These are phyloP conservation scores for Dittrichia graveolens DNA, from an alignment of 129 eudicot species.

Conservation along the genomic window DNA sequence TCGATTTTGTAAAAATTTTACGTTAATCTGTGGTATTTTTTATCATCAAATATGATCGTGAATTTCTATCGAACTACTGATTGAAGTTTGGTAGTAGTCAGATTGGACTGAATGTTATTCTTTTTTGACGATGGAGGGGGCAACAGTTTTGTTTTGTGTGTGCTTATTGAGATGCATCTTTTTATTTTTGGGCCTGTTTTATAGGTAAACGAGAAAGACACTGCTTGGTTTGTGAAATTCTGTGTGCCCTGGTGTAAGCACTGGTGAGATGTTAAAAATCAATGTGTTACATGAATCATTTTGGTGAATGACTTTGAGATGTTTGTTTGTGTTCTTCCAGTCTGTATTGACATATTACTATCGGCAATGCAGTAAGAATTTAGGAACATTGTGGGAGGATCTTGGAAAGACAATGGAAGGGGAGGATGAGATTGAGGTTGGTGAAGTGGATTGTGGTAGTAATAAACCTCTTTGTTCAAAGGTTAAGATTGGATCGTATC, in stretches of 20 bases:
- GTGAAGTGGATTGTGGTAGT: slow-evolving; percentile 89
- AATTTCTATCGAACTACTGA: background rate
- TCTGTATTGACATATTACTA: background rate
- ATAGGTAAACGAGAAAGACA: slow-evolving; percentile 92
- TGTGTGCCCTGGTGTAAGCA: slow-evolving; percentile 99
- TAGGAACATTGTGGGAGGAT: slow-evolving; percentile 94
- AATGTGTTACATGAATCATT: slow-evolving; percentile 2
- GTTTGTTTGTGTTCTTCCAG: slow-evolving; percentile 5
- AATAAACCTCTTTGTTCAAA: slow-evolving; percentile 76
- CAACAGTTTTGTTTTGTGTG: background rate
- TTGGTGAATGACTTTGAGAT: background rate
- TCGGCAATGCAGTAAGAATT: slow-evolving; percentile 55
- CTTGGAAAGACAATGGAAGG: slow-evolving; percentile 92
- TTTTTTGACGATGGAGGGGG: background rate
- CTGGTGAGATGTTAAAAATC: slow-evolving; percentile 53
- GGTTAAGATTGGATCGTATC: slow-evolving; percentile 90
- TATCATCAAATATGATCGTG: slow-evolving; percentile 1
- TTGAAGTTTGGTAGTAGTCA: slow-evolving; percentile 3
- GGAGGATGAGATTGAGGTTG: slow-evolving; percentile 94
- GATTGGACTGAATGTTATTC: background rate
- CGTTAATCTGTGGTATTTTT: background rate
- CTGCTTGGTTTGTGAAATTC: slow-evolving; percentile 97
- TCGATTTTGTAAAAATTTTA: background rate
- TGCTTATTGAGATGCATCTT: background rate
- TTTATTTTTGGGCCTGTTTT: slow-evolving; percentile 6